Conservation (phyloP, 2,329 filamentous ascomycete genomes). For the Botrytis porri region DNA sequence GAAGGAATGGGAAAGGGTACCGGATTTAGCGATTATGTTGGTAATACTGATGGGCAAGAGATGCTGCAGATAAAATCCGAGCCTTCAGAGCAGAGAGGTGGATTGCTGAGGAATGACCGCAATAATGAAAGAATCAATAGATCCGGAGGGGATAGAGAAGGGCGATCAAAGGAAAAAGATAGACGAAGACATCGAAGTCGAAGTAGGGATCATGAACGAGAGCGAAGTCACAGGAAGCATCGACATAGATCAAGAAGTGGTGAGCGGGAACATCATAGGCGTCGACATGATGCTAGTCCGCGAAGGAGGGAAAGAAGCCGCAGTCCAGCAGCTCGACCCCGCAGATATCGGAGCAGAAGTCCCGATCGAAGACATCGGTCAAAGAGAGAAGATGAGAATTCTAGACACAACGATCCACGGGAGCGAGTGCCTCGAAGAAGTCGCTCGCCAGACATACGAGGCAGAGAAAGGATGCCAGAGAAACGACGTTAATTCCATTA, state of each 20-base stretch:
- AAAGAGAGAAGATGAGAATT: slow-evolving; percentile 29
- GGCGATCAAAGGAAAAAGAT: slow-evolving; percentile 31
- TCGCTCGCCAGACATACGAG: slow-evolving; percentile 24
- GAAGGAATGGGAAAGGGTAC: slow-evolving; percentile 34
- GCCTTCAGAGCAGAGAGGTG: slow-evolving; percentile 25
- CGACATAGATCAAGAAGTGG: slow-evolving; percentile 33
- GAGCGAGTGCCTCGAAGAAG: slow-evolving; percentile 25
- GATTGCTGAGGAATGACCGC: slow-evolving; percentile 24
- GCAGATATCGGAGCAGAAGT: slow-evolving; percentile 34
- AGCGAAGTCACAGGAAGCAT: slow-evolving; percentile 18
- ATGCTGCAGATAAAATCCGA: slow-evolving; percentile 17
- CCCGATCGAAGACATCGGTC: slow-evolving; percentile 32
- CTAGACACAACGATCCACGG: background rate
- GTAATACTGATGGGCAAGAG: slow-evolving; percentile 29
- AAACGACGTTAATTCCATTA: slow-evolving; percentile 1
- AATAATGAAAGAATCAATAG: slow-evolving; percentile 22
- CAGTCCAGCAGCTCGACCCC: slow-evolving; percentile 29
- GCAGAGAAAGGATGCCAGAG: slow-evolving; percentile 10
- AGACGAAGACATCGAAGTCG: slow-evolving; percentile 36
- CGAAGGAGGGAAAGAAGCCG: slow-evolving; percentile 32
- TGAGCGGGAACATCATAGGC: slow-evolving; percentile 29
- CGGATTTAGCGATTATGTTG: slow-evolving; percentile 37
- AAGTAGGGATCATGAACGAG: slow-evolving; percentile 28
- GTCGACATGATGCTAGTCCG: slow-evolving; percentile 29
- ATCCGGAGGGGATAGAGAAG: slow-evolving; percentile 35